Evolutionary conservation across 495 filamentous ascomycete genomes (phyloP).

Genomic region (Echria macrotheca): DNA sequence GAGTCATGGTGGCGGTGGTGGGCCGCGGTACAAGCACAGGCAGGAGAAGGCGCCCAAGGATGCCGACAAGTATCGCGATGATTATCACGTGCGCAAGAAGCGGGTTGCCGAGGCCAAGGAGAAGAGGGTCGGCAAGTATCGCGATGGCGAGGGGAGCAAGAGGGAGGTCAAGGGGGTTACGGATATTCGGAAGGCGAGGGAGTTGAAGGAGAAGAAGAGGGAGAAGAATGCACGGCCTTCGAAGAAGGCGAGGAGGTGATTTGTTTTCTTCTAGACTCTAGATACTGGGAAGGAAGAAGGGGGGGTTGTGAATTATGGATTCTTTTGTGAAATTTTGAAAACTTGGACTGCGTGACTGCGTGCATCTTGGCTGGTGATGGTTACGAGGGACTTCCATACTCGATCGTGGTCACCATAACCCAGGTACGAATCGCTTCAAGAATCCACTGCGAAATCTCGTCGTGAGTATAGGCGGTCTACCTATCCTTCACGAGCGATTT

Average conservation of each 20-base stretch:
- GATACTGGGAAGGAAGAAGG: too few relatives aligned
- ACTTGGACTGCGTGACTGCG: too few relatives aligned
- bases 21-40: conserved; percentile 69
- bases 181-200: conserved; percentile 77
- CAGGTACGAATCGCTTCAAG: too few relatives aligned
- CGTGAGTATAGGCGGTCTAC: too few relatives aligned
- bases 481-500: too few relatives aligned
- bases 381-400: too few relatives aligned
- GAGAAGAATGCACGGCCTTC: conserved; percentile 89
- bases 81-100: conserved; percentile 89
- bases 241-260: conserved; percentile 51
- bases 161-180: conserved; percentile 75
- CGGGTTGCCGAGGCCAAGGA: conserved; percentile 80
- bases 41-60: conserved; percentile 82
- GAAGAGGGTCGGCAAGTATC: conserved; percentile 68
- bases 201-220: conserved; percentile 64
- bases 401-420: too few relatives aligned
- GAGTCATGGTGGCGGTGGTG: conserved; percentile 31
- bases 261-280: too few relatives aligned
- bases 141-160: conserved; percentile 57
- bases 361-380: too few relatives aligned
- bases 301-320: too few relatives aligned
- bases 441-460: too few relatives aligned
- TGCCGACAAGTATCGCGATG: conserved; percentile 82
- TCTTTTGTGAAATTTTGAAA: too few relatives aligned